Evolutionary conservation across 768 basidiomycete genomes (phyloP), one percentile per base, ranked within the genome.

Genomic region (Amanita polypyramis): DNA sequence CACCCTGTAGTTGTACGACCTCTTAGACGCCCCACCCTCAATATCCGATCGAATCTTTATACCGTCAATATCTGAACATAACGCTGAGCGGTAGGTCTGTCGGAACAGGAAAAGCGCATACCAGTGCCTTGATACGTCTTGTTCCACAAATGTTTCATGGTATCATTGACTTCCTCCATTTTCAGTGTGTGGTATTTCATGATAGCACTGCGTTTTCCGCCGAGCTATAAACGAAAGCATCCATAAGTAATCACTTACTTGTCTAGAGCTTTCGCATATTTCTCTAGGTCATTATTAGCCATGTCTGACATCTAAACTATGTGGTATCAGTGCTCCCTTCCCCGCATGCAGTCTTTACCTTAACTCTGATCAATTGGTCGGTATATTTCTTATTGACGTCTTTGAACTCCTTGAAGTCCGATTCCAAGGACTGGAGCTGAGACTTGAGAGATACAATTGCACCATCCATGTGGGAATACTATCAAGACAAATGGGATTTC

Each of bases 91-190:
- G 1, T 20, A 14, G 2, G 6, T 14, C 19, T 29, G 10, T n/a
- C 15, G 14, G 6, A 25, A n/a, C 9, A 19, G 40, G 23, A 38
- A 15, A 33, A 51, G 52, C 48, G 52, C 76, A 43, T 51, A 92
- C 94, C 93, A 50, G 94, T 97, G 56, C 95, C 95, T 62, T 98
- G 95, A 65, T 99, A 99, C 0, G 94, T 98, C 68, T 92, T 95
- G 62, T 92, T 95, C 96, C 96, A 99, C 3, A 98, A 63, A 59
- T 96, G 91, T 41, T 85, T 85, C 80, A 98, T 95, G 11, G 85
- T 94, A 58, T 96, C 93, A 59, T 99, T 99, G 57, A 99, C 93
- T 70, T 99, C 96, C 64, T 94, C 91, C 96, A 98, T 96, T 68
- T 99, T 99, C 56, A 96, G 73, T 11, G 82, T 70, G 59, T 99